phyloP scores from a whole-genome alignment of 371 early-diverging fungal genomes.

The Mycotypha africana region DNA sequence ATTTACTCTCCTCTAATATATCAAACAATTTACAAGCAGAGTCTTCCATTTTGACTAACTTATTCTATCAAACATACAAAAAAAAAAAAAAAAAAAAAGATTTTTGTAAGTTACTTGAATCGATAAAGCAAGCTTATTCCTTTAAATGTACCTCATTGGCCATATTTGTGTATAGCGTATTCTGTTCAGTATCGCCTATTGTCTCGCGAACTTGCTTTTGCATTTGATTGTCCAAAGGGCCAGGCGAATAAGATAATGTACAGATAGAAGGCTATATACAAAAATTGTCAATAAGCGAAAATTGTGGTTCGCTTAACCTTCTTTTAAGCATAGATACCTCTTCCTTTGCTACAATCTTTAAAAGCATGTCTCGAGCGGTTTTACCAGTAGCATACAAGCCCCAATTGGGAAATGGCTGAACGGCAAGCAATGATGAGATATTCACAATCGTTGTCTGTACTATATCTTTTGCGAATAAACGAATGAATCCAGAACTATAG shows the following conservation, averaged over 20 bases:
- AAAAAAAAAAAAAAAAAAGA: background rate
- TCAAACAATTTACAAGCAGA: constrained; percentile 61
- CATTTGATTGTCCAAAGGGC: constrained; percentile 89
- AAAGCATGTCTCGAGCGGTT: constrained; percentile 83
- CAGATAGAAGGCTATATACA: constrained; percentile 22
- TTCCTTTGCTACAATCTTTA: constrained; percentile 66
- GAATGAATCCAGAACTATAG: constrained; percentile 26
- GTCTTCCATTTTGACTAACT: constrained; percentile 67
- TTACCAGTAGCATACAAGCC: constrained; percentile 83
- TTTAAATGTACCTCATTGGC: constrained; percentile 46
- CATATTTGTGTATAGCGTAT: constrained; percentile 53
- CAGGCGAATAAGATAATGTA: constrained; percentile 87
- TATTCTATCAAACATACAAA: constrained; percentile 45
- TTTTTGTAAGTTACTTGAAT: background rate
- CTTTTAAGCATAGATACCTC: constrained; percentile 23
- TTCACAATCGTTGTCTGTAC: constrained; percentile 60
- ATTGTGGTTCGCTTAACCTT: background rate
- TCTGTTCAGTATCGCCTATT: constrained; percentile 68
- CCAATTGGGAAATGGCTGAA: constrained; percentile 76
- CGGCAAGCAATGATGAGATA: constrained; percentile 81
- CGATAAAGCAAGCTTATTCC: background rate
- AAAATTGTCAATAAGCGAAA: background rate
- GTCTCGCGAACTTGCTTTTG: constrained; percentile 69
- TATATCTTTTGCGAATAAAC: constrained; percentile 7
- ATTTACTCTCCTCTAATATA: constrained; percentile 51